Base-by-base conservation (phyloP, 345 rosid species). In the Pistacia integerrima region DNA sequence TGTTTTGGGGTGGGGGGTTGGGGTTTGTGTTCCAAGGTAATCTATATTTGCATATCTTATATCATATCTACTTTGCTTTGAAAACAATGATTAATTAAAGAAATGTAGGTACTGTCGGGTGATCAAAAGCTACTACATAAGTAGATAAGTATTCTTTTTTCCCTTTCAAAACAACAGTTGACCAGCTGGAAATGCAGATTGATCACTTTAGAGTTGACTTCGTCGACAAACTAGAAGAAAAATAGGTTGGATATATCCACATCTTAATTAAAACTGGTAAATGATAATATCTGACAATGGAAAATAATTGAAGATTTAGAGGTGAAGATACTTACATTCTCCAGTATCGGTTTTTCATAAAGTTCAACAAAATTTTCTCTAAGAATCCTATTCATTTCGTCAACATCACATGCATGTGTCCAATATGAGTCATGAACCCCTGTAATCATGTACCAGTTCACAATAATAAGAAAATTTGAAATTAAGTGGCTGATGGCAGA, bases 381-480 rank as follows among this genome's bases (percentile, higher is more conserved):
- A 69, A 97, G 82, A 85, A 92, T 92, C 80, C 44, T 82, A 87
- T 92, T 97, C 89, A 97, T 75, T 83, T 74, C 81, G 80, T 97
- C 97, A 79, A 94, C 98, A 62, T 97, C 93, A 79, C 98, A 88
- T n/a, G 98, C 99, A 85, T 97, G 99, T 1, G 98, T 97, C 99
- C 99, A 97, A 67, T 88, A 97, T 18, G 99, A 97, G 88, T 97
- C 99, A 72, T 97, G 99, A 75, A 97, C 99, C 76, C 99, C 98
- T 93, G 92, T 74, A 76, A 52, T 72, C 85, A 81, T 49, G 73
- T 22, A 58, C 54, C 78, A 59, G 70, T 33, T 46, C 49, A 48
- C 46, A 52, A 72, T 74, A 67, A 74, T 63, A 49, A 78, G 55
- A 74, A 78, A 77, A 20, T 33, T 13, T 51, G n/a, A 69, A 69